These are phyloP conservation scores for Penicillium argentinense DNA, from an alignment of 495 filamentous ascomycete genomes.

Conservation along the genomic window DNA sequence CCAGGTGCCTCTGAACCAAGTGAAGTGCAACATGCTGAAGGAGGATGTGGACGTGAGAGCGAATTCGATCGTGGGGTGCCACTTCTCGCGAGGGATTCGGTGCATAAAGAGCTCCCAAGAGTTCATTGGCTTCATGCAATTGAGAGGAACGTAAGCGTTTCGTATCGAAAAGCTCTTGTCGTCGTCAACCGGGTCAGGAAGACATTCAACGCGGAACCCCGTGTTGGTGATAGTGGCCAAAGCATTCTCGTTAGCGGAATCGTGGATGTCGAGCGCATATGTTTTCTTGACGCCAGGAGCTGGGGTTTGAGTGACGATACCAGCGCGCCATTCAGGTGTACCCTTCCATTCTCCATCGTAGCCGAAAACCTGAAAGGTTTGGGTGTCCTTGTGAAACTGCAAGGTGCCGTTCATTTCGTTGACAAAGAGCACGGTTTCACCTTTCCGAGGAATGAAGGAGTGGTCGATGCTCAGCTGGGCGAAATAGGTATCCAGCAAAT, in stretches of 20 bases:
- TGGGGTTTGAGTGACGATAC: conserved; percentile 53
- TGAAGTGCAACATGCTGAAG: conserved; percentile 51
- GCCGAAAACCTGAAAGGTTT: conserved; percentile 35
- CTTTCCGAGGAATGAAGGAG: conserved; percentile 53
- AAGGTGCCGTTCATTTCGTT: conserved; percentile 39
- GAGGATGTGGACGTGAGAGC: conserved; percentile 54
- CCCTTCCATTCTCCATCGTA: conserved; percentile 24
- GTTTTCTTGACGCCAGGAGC: conserved; percentile 40
- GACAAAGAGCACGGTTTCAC: conserved; percentile 59
- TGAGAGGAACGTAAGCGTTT: conserved; percentile 54
- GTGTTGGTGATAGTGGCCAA: conserved; percentile 42
- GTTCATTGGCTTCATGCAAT: conserved; percentile 55
- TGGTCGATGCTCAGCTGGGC: conserved; percentile 40
- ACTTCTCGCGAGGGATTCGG: conserved; percentile 33
- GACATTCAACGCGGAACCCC: conserved; percentile 59
- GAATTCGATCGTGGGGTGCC: conserved; percentile 55
- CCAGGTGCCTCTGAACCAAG: conserved; percentile 53
- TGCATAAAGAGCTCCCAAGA: conserved; percentile 49
- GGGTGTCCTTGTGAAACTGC: conserved; percentile 26
- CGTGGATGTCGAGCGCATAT: conserved; percentile 43
- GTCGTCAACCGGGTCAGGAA: conserved; percentile 48
- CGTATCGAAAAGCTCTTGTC: conserved; percentile 52
- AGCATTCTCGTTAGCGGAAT: conserved; percentile 34
- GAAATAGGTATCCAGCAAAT: conserved; percentile 35
- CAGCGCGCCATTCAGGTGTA: conserved; percentile 55